phyloP scores from a whole-genome alignment of 2,329 filamentous ascomycete genomes.

The Microascus cirrosus region DNA sequence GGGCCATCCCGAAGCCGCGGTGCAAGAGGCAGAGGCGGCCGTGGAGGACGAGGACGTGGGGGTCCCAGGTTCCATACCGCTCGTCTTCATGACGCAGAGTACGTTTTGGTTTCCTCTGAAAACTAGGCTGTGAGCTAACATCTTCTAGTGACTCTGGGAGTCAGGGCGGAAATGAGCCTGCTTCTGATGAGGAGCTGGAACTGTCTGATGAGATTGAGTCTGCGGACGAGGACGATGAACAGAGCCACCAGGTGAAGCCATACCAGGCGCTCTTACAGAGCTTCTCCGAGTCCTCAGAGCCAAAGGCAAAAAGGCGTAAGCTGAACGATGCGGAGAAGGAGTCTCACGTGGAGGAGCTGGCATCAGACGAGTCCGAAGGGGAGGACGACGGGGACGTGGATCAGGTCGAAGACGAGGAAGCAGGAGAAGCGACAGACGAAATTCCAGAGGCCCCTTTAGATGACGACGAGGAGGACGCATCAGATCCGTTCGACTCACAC shows the following conservation, averaged over 20 bases:
- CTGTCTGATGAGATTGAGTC: conserved; percentile 13
- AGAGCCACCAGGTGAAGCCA: conserved; percentile 25
- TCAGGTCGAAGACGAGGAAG: conserved; percentile 19
- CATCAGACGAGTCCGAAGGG: conserved; percentile 10
- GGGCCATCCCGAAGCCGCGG: conserved; percentile 9
- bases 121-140: neutral
- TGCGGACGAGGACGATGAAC: conserved; percentile 33
- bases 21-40: conserved; percentile 9
- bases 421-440: conserved; percentile 29
- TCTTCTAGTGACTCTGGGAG: neutral
- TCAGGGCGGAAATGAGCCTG: conserved; percentile 10
- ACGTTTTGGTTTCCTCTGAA: conserved; percentile 8
- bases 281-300: conserved; percentile 29
- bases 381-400: conserved; percentile 24
- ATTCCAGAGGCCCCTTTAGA: conserved; percentile 20
- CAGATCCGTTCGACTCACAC: conserved; percentile 72
- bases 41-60: conserved; percentile 14
- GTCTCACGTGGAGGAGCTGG: conserved; percentile 11
- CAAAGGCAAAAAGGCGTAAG: conserved; percentile 46
- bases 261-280: conserved; percentile 50
- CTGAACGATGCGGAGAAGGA: conserved; percentile 25
- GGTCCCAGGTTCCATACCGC: conserved; percentile 32
- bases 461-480: conserved; percentile 39
- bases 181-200: conserved; percentile 3
- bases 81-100: conserved; percentile 26